These are phyloP conservation scores for Jamesozyma lodderae DNA, from an alignment of 805 yeast genomes.

Conservation along the genomic window DNA sequence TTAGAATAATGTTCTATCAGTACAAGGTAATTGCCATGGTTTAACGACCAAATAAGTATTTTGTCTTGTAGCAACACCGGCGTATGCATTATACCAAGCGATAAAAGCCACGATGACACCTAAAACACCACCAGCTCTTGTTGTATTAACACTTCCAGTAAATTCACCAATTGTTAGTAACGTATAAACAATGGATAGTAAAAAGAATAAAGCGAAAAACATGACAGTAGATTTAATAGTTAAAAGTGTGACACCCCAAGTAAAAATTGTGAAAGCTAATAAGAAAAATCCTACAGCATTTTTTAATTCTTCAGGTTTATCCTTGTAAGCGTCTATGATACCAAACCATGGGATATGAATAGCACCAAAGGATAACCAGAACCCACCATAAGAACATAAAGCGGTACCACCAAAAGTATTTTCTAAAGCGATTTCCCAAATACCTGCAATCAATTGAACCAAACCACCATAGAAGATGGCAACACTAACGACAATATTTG, in stretches of 20 bases:
- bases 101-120: constrained; percentile 53
- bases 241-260: constrained; percentile 42
- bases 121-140: constrained; percentile 54
- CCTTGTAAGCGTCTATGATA: constrained; percentile 43
- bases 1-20: constrained; percentile 11
- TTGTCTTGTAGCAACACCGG: constrained; percentile 56
- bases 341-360: constrained; percentile 53
- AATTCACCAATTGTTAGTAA: constrained; percentile 46
- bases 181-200: constrained; percentile 46
- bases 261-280: constrained; percentile 56
- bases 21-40: constrained; percentile 29
- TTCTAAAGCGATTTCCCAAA: constrained; percentile 56
- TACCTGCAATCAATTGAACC: constrained; percentile 51
- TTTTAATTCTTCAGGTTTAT: constrained; percentile 27
- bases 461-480: constrained; percentile 59
- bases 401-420: constrained; percentile 65
- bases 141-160: constrained; percentile 33
- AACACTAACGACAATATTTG: constrained; percentile 47
- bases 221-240: constrained; percentile 60
- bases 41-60: constrained; percentile 37
- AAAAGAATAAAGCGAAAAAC: constrained; percentile 48
- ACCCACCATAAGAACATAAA: constrained; percentile 54
- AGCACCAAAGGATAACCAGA: constrained; percentile 61
- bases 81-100: constrained; percentile 65
- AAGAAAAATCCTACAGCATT: constrained; percentile 53